phyloP scores from a whole-genome alignment of 2,329 filamentous ascomycete species.

The Cadophora sp. region DNA sequence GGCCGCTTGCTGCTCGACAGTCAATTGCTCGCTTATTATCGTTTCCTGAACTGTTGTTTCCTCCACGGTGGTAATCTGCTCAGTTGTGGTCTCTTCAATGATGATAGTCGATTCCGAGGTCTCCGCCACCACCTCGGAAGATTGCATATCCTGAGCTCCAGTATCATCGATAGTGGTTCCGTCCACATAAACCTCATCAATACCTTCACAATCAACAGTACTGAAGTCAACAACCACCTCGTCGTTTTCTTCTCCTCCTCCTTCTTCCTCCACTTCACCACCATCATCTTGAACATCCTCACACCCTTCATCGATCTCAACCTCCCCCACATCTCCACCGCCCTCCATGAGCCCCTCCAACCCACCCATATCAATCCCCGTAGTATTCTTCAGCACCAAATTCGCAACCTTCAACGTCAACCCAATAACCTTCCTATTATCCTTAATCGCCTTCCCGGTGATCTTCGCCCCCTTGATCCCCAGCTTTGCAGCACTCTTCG shows the following conservation, averaged over 20 bases:
- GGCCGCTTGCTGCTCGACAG: background rate
- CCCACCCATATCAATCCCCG: background rate
- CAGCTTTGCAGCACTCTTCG: background rate
- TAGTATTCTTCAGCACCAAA: constrained; percentile 2
- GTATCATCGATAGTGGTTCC: background rate
- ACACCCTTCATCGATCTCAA: background rate
- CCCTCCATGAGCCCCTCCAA: background rate
- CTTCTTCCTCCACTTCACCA: background rate
- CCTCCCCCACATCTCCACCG: background rate
- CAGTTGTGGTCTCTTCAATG: background rate
- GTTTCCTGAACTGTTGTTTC: background rate
- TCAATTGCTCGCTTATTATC: background rate
- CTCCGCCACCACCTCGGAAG: background rate
- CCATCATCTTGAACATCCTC: background rate
- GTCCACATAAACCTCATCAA: background rate
- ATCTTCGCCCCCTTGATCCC: background rate
- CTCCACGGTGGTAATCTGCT: background rate
- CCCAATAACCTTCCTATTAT: constrained; percentile 3
- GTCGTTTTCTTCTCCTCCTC: background rate
- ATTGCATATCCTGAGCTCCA: background rate
- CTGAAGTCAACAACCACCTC: background rate
- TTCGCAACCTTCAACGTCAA: constrained; percentile 3
- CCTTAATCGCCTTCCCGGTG: background rate
- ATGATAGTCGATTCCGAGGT: background rate
- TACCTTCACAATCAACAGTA: background rate